Evolutionary conservation across 2,329 filamentous ascomycete species (phyloP).

Genomic region (Onygena corvina): DNA sequence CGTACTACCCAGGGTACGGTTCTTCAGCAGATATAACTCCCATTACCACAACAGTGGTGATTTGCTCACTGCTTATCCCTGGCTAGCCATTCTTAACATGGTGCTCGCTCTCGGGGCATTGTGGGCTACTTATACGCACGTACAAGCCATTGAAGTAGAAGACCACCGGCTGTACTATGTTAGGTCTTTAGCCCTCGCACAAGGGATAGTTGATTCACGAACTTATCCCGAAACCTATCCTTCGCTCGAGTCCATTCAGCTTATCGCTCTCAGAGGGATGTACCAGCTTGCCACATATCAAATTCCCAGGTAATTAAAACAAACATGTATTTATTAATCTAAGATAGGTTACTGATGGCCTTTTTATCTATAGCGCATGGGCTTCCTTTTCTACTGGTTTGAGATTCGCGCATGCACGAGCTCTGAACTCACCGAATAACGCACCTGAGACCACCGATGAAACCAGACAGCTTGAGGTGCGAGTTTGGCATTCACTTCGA

Average conservation of each 20-base stretch:
- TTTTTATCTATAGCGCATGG: slow-evolving; percentile 24
- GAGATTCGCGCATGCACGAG: slow-evolving; percentile 26
- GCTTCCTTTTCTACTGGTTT: slow-evolving; percentile 26
- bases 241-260: slow-evolving; percentile 29
- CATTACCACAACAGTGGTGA: slow-evolving; percentile 17
- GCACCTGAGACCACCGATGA: slow-evolving; percentile 18
- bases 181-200: slow-evolving; percentile 24
- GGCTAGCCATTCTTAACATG: slow-evolving; percentile 30
- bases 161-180: slow-evolving; percentile 28
- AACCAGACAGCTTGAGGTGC: slow-evolving; percentile 25
- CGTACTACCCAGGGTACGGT: slow-evolving; percentile 26
- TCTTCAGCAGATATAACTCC: slow-evolving; percentile 24
- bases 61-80: slow-evolving; percentile 19
- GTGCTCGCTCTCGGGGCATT: slow-evolving; percentile 33
- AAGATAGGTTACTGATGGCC: neutral
- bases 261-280: slow-evolving; percentile 27
- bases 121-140: slow-evolving; percentile 23
- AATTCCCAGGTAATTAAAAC: slow-evolving; percentile 27
- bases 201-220: slow-evolving; percentile 13
- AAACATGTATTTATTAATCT: neutral
- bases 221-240: slow-evolving; percentile 13
- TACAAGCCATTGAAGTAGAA: slow-evolving; percentile 20
- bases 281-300: slow-evolving; percentile 32
- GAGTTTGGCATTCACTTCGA: slow-evolving; percentile 33
- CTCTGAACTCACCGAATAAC: slow-evolving; percentile 29